Evolutionary conservation across 768 basidiomycete genomes (phyloP).

Genomic region (Gymnopilus junonius): DNA sequence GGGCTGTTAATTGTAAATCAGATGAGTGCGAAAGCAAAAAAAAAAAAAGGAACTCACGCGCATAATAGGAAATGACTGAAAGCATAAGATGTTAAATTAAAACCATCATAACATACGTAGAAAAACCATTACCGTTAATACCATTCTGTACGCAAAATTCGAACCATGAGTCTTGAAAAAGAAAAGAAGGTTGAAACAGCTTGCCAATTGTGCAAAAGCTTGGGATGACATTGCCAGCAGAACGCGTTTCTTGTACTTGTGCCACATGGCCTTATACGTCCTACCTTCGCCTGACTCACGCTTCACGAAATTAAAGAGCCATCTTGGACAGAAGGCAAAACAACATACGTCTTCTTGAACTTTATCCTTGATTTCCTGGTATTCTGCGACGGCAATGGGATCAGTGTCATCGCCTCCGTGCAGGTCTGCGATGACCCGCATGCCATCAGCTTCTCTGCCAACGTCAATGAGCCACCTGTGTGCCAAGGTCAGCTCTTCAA

Average conservation of each 20-base stretch:
- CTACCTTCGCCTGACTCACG: slow-evolving; percentile 77
- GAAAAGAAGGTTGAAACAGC: slow-evolving; percentile 36
- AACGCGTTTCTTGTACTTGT: slow-evolving; percentile 82
- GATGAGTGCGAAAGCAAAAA: slow-evolving; percentile 5
- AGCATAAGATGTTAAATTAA: not conserved
- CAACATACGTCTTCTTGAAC: slow-evolving; percentile 66
- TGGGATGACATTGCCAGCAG: slow-evolving; percentile 95
- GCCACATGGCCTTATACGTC: slow-evolving; percentile 85
- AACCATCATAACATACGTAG: slow-evolving; percentile 5
- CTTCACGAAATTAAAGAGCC: slow-evolving; percentile 39
- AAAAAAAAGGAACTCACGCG: slow-evolving; percentile 59
- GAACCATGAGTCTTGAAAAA: slow-evolving; percentile 13
- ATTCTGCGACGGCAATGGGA: slow-evolving; percentile 77
- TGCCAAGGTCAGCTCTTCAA: not conserved
- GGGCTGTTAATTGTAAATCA: slow-evolving; percentile 47
- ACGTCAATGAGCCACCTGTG: slow-evolving; percentile 88
- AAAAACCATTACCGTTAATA: slow-evolving; percentile 75
- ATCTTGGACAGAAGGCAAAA: not conserved
- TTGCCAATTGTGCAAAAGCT: slow-evolving; percentile 90
- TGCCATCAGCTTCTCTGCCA: slow-evolving; percentile 80
- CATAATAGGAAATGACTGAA: slow-evolving; percentile 91
- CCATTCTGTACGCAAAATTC: slow-evolving; percentile 67
- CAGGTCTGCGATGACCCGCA: slow-evolving; percentile 85
- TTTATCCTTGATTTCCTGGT: slow-evolving; percentile 85
- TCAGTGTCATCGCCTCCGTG: slow-evolving; percentile 82